Percentiles rank a stretch among this genome's conserved stretches.
These are phyloP conservation scores for Thuja plicata DNA, from an alignment of 83 land plant species.

Conservation along the genomic window DNA sequence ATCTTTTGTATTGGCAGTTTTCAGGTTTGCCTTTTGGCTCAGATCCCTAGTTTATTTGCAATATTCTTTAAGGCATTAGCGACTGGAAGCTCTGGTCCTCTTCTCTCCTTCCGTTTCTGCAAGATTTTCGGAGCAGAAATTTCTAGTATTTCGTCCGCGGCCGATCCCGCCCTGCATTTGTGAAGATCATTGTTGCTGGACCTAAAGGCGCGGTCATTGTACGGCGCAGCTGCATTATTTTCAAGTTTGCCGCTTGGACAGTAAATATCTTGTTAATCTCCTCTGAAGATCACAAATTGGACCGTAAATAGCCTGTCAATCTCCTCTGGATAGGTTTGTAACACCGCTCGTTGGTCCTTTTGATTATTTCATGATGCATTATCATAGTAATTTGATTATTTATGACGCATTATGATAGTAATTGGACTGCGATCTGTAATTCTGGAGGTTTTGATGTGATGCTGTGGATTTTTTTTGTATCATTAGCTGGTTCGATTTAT, in stretches of 20 bases:
- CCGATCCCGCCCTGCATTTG: not conserved
- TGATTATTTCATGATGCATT: not conserved
- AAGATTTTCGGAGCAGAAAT: not conserved
- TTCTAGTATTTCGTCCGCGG: not conserved
- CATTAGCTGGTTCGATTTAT: too few relatives aligned
- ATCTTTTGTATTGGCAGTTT: not conserved
- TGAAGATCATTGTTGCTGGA: not conserved
- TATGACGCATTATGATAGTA: not conserved
- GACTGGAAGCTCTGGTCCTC: not conserved
- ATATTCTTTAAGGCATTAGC: not conserved
- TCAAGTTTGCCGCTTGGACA: not conserved
- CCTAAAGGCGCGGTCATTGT: not conserved
- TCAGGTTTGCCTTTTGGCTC: constrained; percentile 5
- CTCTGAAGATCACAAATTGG: not conserved
- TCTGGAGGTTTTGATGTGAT: not conserved
- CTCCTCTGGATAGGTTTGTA: constrained; percentile 7
- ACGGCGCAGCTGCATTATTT: not conserved
- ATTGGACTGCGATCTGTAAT: not conserved
- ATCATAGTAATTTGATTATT: not conserved
- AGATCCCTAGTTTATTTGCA: constrained; percentile 5
- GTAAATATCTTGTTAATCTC: not conserved
- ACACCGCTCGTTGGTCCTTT: not conserved
- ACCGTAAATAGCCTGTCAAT: not conserved
- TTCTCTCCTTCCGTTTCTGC: not conserved
- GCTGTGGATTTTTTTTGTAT: not conserved